Base-by-base conservation (phyloP, 2,329 filamentous ascomycete genomes). In the Aureobasidium sp. region DNA sequence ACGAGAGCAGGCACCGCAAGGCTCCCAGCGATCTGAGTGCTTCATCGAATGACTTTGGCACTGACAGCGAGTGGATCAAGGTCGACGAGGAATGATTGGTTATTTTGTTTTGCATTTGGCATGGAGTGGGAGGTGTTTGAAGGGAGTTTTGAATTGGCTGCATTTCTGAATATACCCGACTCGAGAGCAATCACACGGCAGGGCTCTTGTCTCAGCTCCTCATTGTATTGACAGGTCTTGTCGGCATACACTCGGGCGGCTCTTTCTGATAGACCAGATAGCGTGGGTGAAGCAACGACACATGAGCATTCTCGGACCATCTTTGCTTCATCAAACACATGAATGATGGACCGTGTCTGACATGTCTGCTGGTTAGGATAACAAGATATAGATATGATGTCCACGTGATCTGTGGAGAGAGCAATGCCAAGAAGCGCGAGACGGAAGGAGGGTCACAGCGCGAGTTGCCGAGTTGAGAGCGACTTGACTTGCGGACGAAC, bases 11-110 rank as follows among this genome's bases (percentile, higher is more conserved):
- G 38, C 41, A 45, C 2, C 51, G 39, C 49, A 42, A 53, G n/a
- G 34, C 34, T 25, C 60, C 55, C 16, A 55, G 61, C 12, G 58
- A 58, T n/a, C 55, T 50, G 41, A 65, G 63, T 50, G 63, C 66
- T 32, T 50, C 47, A 2, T 34, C 48, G 2, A 25, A 4, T 22
- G 66, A 68, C 24, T 58, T 65, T 8, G 67, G 89, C 70, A 96
- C 90, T 4, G 91, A 97, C 72, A 91, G 91, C 64, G 91, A 97
- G 71, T 97, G 91, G 91, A 91, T 96, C 74, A 94, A 93, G 75
- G 86, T 97, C 3, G 89, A 88, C 19, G 86, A 86, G 68, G 74
- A 71, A 56, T 76, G 78, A 80, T 59, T 25, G 25, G 42, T 22
- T 34, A 21, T 21, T 17, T n/a, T 39, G 34, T 50, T 37, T 37